A percentile compares a stretch with the other conserved stretches of the same genome.
phyloP scores from a whole-genome alignment of 352 stramenopile genomes.

The Phytopythium aichiense region DNA sequence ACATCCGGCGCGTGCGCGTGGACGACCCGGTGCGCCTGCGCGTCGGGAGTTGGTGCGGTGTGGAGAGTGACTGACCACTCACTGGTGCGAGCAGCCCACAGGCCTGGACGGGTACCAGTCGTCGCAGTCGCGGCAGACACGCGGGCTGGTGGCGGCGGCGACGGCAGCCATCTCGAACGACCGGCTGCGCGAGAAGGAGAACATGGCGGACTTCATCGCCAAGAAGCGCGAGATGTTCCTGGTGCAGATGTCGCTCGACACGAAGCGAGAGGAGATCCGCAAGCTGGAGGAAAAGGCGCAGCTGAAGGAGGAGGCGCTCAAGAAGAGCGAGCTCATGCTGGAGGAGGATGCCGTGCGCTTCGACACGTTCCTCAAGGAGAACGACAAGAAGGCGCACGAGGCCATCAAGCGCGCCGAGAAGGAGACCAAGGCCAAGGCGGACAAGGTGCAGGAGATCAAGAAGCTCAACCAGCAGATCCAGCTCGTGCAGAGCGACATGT shows the following conservation, averaged over 20 bases:
- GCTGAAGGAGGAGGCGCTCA: conserved; percentile 93
- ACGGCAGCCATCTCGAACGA: conserved; percentile 83
- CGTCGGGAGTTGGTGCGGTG: neutral
- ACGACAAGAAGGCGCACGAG: conserved; percentile 96
- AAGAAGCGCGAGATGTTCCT: conserved; percentile 98
- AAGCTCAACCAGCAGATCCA: conserved; percentile 95
- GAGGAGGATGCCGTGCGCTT: conserved; percentile 95
- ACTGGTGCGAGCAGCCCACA: conserved; percentile 18
- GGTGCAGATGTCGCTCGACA: conserved; percentile 94
- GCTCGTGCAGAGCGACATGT: conserved; percentile 91
- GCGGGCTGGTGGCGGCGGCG: conserved; percentile 71
- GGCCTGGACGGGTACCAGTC: conserved; percentile 52
- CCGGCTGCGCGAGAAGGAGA: conserved; percentile 91
- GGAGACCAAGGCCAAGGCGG: conserved; percentile 91
- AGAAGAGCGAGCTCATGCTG: conserved; percentile 94
- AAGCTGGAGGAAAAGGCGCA: conserved; percentile 96
- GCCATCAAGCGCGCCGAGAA: conserved; percentile 93
- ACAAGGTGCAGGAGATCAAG: conserved; percentile 95
- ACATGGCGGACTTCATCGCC: conserved; percentile 93
- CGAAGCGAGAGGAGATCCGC: conserved; percentile 94
- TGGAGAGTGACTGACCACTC: neutral
- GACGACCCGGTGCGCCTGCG: conserved; percentile 43
- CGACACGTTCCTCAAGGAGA: conserved; percentile 97
- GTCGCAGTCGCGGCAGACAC: conserved; percentile 68
- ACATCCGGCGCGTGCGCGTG: conserved; percentile 69